Percentiles rank a stretch among this genome's conserved stretches.
Conservation (phyloP, 2,329 filamentous ascomycete genomes). For the Arthrobotrys sphaeroides region DNA sequence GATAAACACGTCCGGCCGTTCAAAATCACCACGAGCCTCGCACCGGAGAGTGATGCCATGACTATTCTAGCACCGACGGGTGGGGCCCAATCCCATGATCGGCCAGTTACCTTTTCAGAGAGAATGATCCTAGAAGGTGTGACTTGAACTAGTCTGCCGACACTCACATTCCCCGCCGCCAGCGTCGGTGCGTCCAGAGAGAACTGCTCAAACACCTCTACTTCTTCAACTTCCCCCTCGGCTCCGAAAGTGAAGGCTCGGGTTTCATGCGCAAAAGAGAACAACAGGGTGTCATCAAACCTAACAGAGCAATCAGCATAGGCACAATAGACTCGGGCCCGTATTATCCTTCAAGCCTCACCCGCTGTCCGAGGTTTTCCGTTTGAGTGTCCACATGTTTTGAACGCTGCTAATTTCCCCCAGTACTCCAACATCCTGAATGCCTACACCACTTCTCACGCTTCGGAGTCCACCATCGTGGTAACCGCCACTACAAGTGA, state of each 20-base stretch:
- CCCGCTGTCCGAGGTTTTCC: conserved; percentile 62
- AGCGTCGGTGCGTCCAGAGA: conserved; percentile 76
- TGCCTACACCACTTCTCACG: conserved; percentile 89
- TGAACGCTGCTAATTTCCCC: conserved; percentile 79
- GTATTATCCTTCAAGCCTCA: conserved; percentile 3
- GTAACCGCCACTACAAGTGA: conserved; percentile 90
- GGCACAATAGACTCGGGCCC: conserved; percentile 56
- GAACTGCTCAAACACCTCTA: conserved; percentile 78
- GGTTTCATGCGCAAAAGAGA: conserved; percentile 84
- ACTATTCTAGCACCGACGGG: conserved; percentile 61
- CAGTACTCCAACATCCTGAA: conserved; percentile 85
- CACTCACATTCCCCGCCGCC: conserved; percentile 72
- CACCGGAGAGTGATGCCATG: conserved; percentile 25
- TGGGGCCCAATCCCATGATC: conserved; percentile 70
- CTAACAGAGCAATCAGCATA: conserved; percentile 47
- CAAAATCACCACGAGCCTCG: conserved; percentile 14
- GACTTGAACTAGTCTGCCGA: conserved; percentile 76
- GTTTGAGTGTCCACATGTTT: conserved; percentile 75
- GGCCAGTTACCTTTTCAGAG: conserved; percentile 68
- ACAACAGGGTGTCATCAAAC: conserved; percentile 75
- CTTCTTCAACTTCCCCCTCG: conserved; percentile 83
- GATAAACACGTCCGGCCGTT: conserved; percentile 30
- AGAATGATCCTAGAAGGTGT: conserved; percentile 73
- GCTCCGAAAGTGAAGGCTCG: conserved; percentile 79
- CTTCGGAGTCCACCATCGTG: conserved; percentile 88